Evolutionary conservation across 2,329 filamentous ascomycete species (phyloP).

Genomic region (Cryphonectria radicalis): DNA sequence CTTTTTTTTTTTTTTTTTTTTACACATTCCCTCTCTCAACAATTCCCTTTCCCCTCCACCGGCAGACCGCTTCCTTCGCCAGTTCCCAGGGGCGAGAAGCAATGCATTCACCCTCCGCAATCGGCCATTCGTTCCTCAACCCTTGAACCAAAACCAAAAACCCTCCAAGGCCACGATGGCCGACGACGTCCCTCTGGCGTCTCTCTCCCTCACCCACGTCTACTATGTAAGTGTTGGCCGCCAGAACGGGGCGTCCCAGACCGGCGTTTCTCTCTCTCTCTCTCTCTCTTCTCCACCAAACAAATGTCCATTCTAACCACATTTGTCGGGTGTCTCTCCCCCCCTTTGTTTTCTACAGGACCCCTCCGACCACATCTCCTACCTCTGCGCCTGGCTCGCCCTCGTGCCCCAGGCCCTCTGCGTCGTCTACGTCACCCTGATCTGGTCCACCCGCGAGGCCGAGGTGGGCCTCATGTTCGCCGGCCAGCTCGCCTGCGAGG

Average conservation of each 20-base stretch:
- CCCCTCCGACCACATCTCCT: slow-evolving; percentile 81
- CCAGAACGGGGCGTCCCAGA: too few relatives aligned
- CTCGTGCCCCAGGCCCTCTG: slow-evolving; percentile 91
- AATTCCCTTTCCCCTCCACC: not conserved
- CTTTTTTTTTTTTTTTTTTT: too few relatives aligned
- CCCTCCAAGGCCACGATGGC: slow-evolving; percentile 38
- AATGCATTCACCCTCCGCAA: slow-evolving; percentile 2
- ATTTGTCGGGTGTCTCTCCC: too few relatives aligned
- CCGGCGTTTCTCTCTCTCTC: not conserved
- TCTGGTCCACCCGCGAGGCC: slow-evolving; percentile 88
- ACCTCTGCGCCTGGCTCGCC: slow-evolving; percentile 89
- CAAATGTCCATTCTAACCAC: not conserved
- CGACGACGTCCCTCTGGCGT: slow-evolving; percentile 69
- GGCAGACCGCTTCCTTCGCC: slow-evolving; percentile 11
- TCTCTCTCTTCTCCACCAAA: not conserved
- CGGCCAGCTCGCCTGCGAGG: slow-evolving; percentile 91
- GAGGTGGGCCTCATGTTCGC: slow-evolving; percentile 89
- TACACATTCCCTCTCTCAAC: not conserved
- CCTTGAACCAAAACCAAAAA: not conserved
- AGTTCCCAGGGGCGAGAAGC: slow-evolving; percentile 19
- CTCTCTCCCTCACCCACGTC: slow-evolving; percentile 92
- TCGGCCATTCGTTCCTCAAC: not conserved
- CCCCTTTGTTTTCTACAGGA: slow-evolving; percentile 59
- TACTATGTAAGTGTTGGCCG: slow-evolving; percentile 74
- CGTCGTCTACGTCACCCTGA: slow-evolving; percentile 85